phyloP scores from a whole-genome alignment of 139 green algal genomes.

The Spirogloea muscicola region DNA sequence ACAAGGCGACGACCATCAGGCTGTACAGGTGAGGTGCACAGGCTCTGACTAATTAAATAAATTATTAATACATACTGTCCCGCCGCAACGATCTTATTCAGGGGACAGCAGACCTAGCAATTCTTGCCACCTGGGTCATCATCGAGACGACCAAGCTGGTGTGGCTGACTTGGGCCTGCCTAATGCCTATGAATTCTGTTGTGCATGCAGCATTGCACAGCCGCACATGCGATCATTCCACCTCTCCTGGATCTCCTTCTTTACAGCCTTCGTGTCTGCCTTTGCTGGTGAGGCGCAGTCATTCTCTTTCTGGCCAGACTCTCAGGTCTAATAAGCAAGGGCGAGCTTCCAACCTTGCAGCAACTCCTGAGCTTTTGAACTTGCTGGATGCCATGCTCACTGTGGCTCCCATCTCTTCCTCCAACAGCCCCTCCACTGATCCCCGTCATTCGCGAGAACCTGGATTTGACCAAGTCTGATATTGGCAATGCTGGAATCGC shows the following conservation, averaged over 20 bases:
- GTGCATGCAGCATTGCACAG: slow-evolving; percentile 48
- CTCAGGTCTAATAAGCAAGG: too few relatives aligned
- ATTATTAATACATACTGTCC: background rate
- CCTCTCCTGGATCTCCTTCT: slow-evolving; percentile 82
- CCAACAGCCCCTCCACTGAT: slow-evolving; percentile 64
- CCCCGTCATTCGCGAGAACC: slow-evolving; percentile 75
- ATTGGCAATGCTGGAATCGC: slow-evolving; percentile 58
- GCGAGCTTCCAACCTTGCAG: too few relatives aligned
- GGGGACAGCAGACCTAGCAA: background rate
- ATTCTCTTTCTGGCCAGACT: slow-evolving; percentile 60
- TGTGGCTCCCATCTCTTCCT: slow-evolving; percentile 77
- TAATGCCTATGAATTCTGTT: slow-evolving; percentile 59
- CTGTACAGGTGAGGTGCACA: slow-evolving; percentile 43
- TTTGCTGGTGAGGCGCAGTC: slow-evolving; percentile 63
- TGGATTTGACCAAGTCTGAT: slow-evolving; percentile 69
- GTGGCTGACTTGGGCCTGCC: background rate
- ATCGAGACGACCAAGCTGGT: background rate
- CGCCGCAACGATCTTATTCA: background rate
- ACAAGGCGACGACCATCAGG: slow-evolving; percentile 64
- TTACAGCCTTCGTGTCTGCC: slow-evolving; percentile 84
- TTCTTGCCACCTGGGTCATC: background rate
- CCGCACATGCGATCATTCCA: slow-evolving; percentile 73
- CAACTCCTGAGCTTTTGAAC: slow-evolving; percentile 69
- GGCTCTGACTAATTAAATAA: background rate
- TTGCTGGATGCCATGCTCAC: slow-evolving; percentile 50